Percentiles rank a stretch among this genome's conserved stretches.
Conservation (phyloP, 2,329 filamentous ascomycete species). For the Xylaria sp. region DNA sequence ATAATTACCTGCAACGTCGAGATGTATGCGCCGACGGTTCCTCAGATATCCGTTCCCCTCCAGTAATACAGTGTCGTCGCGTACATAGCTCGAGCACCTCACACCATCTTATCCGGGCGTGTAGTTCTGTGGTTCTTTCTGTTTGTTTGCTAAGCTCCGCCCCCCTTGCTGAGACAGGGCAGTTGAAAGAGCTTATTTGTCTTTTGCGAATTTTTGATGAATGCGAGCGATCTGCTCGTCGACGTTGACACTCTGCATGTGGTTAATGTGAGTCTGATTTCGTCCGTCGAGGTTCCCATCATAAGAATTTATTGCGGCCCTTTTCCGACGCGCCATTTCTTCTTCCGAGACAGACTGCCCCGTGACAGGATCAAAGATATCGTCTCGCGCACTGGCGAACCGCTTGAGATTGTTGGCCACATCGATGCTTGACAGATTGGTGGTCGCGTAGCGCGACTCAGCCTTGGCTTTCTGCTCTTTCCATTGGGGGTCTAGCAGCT, state of each 20-base stretch:
- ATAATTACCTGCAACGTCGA: constrained; percentile 37
- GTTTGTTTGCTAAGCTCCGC: not conserved
- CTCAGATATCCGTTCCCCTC: not conserved
- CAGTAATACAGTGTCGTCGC: constrained; percentile 1
- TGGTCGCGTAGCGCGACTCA: constrained; percentile 81
- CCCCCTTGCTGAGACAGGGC: not conserved
- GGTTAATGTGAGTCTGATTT: constrained; percentile 57
- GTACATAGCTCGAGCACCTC: constrained; percentile 1
- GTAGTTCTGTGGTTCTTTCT: not conserved
- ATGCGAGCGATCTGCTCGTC: constrained; percentile 81
- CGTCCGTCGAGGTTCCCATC: constrained; percentile 69
- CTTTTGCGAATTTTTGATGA: constrained; percentile 58
- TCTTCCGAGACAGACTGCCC: constrained; percentile 75
- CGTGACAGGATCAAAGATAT: constrained; percentile 80
- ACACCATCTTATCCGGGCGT: not conserved
- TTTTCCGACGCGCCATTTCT: constrained; percentile 76
- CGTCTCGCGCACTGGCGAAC: constrained; percentile 84
- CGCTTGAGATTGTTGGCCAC: constrained; percentile 95
- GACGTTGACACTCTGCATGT: constrained; percentile 74
- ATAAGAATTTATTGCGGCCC: constrained; percentile 68
- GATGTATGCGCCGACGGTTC: constrained; percentile 7
- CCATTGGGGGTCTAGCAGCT: constrained; percentile 91
- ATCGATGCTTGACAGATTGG: constrained; percentile 84
- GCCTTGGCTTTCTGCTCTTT: constrained; percentile 93
- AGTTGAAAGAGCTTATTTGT: constrained; percentile 35